phyloP scores from a whole-genome alignment of 345 rosid species.

The Melaleuca alternifolia region DNA sequence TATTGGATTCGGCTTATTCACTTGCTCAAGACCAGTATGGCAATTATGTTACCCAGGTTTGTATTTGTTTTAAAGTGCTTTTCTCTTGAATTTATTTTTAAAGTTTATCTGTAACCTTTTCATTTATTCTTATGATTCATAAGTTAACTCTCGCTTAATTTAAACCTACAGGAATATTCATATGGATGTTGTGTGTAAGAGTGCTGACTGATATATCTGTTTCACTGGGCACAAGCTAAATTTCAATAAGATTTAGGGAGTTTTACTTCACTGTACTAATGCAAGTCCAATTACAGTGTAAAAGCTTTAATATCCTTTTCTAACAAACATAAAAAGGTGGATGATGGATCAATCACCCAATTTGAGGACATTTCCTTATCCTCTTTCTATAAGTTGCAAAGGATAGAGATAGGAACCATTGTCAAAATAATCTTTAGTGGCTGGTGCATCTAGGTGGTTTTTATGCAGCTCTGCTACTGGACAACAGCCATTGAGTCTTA shows the following conservation, averaged over 20 bases:
- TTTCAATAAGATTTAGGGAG: not conserved
- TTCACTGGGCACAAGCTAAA: not conserved
- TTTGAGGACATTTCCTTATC: not conserved
- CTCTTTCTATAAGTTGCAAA: not conserved
- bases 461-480: not conserved
- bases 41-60: constrained; percentile 95
- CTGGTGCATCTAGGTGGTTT: not conserved
- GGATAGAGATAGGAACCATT: not conserved
- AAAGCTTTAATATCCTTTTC: not conserved
- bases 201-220: not conserved
- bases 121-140: not conserved
- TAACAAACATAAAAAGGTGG: not conserved
- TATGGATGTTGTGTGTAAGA: not conserved
- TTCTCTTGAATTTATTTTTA: not conserved
- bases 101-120: not conserved
- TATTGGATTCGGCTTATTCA: constrained; percentile 59
- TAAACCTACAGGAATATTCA: not conserved
- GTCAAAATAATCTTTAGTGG: not conserved
- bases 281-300: not conserved
- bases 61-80: not conserved
- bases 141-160: not conserved
- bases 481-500: not conserved
- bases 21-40: constrained; percentile 99
- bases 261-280: not conserved
- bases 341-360: not conserved